Evolutionary conservation across 2,329 filamentous ascomycete genomes (phyloP), one percentile per base, ranked within the genome.

Genomic region (Ophiostoma sp.): DNA sequence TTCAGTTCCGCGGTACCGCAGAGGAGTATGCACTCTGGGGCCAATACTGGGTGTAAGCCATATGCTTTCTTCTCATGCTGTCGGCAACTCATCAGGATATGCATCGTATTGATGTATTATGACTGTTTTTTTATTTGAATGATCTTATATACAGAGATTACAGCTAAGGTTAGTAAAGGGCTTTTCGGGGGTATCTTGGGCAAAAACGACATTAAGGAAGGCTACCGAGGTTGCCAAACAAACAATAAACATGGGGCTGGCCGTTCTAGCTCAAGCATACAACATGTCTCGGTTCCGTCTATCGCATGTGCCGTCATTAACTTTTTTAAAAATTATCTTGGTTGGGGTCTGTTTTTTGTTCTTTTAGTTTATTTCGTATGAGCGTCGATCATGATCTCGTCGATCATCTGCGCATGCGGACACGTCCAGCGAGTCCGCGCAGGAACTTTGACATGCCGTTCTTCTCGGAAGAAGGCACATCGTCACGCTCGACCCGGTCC

Each of bases 1-100:
- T 99, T 74, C 78, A 84, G 76, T 94, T 95, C 75, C 81, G 85
- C 58, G 92, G 92, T 0, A 84, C 83, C 0, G 83, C 86, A 66
- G 86, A 89, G 45, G 87, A 92, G 72, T 88, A 87, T 74, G 79
- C 80, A 47, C 78, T 91, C 62, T 97, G 93, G 93, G 84, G 81
- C 5, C 86, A 84, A 73, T 93, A 92, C 75, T 97, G 92, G 92
- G 80, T 86, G 65, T 93, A 74, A 62, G 27, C 27, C 27, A 27
- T 27, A 27, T 27, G 27, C 27, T 27, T 27, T 27, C 27, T 27
- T 27, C 27, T 27, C 27, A 27, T 27, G 27, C 27, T 27, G 27
- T 27, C 6, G 8, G 18, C 18, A 27, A 27, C 27, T 27, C 49
- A 16, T 47, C 9, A 47, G n/a, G n/a, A 47, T 47, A n/a, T 47